phyloP scores from a whole-genome alignment of 2,329 filamentous ascomycete species.

The Xylaria sp. region DNA sequence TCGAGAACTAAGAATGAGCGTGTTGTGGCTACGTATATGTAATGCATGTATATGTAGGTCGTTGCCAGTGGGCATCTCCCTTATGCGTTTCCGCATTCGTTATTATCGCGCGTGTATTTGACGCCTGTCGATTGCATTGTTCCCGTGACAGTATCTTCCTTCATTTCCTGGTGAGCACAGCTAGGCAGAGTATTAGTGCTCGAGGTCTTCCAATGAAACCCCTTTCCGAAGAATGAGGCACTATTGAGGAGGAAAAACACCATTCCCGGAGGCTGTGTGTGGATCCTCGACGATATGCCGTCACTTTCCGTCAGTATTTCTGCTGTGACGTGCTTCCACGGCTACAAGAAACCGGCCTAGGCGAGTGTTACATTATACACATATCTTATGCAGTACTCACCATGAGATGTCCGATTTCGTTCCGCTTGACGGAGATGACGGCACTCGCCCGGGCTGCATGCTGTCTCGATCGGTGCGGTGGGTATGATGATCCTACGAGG shows the following conservation, averaged over 20 bases:
- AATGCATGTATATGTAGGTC: not conserved
- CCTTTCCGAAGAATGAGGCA: slow-evolving; percentile 3
- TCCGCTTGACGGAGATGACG: not conserved
- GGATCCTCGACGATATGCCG: slow-evolving; percentile 3
- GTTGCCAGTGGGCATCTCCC: not conserved
- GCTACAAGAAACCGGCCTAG: not conserved
- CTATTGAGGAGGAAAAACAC: not conserved
- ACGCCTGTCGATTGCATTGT: not conserved
- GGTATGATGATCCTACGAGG: not conserved
- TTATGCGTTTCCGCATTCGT: not conserved
- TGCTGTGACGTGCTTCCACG: slow-evolving; percentile 17
- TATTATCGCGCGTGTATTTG: not conserved
- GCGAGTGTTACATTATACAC: not conserved
- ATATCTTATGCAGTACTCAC: not conserved
- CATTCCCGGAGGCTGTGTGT: slow-evolving; percentile 7
- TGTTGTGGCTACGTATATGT: not conserved
- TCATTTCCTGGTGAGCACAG: not conserved
- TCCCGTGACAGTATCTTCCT: not conserved
- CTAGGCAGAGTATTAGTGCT: not conserved
- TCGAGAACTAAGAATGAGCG: not conserved
- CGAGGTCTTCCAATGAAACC: not conserved
- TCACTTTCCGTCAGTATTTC: slow-evolving; percentile 24
- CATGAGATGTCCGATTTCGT: not conserved
- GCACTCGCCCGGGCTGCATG: not conserved
- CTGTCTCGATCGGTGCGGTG: not conserved